Conservation (phyloP, 805 yeast species). For the Metschnikowia arizonensis region DNA sequence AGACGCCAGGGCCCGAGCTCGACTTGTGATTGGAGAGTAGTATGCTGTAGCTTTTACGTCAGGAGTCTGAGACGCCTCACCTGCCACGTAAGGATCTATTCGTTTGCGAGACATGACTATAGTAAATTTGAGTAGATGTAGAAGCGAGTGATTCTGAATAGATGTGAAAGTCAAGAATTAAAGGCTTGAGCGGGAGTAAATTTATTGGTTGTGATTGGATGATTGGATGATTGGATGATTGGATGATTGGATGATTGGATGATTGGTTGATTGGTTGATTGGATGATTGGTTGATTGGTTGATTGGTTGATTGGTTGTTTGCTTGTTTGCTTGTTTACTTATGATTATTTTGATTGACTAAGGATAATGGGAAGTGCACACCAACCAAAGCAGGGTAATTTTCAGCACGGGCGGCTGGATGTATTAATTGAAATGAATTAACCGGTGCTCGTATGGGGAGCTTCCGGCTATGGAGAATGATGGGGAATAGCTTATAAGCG, state of each 20-base stretch:
- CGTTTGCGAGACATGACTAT: conserved; percentile 20
- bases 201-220: no score
- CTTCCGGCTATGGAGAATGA: conserved; percentile 2
- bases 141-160: no score
- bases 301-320: no score
- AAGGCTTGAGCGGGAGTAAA: no score
- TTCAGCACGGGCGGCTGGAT: not conserved
- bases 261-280: no score
- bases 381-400: not conserved
- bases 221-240: no score
- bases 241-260: no score
- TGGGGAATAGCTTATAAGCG: not conserved
- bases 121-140: no score
- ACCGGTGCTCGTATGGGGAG: not conserved
- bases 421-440: not conserved
- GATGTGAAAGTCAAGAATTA: no score
- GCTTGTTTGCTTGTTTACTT: no score
- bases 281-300: no score
- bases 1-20: conserved; percentile 4
- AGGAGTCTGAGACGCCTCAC: conserved; percentile 1
- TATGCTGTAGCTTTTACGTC: conserved; percentile 8
- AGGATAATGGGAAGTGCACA: not conserved
- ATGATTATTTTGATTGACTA: no score
- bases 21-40: conserved; percentile 14
- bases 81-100: conserved; percentile 21